Conservation (phyloP, 305 asterid species). For the Plantago coronopus region DNA sequence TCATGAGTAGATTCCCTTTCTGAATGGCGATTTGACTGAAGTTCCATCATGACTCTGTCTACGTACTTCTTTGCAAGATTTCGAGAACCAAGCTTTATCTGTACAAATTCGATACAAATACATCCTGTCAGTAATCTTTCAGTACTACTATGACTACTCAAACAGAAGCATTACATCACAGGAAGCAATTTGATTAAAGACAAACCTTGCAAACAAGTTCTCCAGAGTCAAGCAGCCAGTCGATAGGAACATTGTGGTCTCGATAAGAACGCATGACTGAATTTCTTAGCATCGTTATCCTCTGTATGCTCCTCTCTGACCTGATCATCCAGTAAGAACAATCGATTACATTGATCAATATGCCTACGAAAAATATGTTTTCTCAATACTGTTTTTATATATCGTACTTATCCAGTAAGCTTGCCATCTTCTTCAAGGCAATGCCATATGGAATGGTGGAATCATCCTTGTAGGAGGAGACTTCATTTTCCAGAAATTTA, state of each 20-base stretch:
- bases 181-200: not conserved
- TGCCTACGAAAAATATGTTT: not conserved
- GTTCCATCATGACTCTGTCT: slow-evolving; percentile 9
- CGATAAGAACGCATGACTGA: slow-evolving; percentile 13
- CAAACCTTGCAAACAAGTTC: slow-evolving; percentile 10
- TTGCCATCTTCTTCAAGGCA: slow-evolving; percentile 16
- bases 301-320: slow-evolving; percentile 16
- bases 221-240: slow-evolving; percentile 15
- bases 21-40: slow-evolving; percentile 11
- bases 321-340: not conserved
- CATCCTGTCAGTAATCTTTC: not conserved
- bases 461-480: slow-evolving; percentile 13
- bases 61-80: slow-evolving; percentile 16
- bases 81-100: slow-evolving; percentile 14
- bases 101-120: not conserved
- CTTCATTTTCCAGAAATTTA: slow-evolving; percentile 12
- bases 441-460: slow-evolving; percentile 4
- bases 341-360: no score
- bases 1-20: slow-evolving; percentile 16
- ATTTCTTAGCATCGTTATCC: slow-evolving; percentile 12
- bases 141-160: not conserved
- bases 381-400: not conserved
- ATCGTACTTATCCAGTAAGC: slow-evolving; percentile 16
- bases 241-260: slow-evolving; percentile 10
- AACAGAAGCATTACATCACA: not conserved